These are phyloP conservation scores for Colletotrichum sp. DNA, from an alignment of 2,329 filamentous ascomycete genomes.

Conservation along the genomic window DNA sequence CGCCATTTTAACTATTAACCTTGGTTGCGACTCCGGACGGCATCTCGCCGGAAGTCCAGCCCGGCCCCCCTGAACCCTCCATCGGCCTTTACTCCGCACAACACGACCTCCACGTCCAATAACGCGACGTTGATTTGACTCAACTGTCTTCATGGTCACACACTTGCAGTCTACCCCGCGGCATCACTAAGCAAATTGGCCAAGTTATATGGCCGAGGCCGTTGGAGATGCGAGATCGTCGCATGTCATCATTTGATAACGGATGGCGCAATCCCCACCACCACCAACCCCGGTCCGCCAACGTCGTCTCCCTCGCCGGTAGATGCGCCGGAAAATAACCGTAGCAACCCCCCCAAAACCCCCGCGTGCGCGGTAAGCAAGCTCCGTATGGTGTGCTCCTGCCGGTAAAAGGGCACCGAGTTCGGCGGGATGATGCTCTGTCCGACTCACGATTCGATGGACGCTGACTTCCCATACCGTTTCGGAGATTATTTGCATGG, in stretches of 20 bases:
- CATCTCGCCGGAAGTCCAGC: background rate
- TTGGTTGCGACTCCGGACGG: background rate
- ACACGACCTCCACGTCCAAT: background rate
- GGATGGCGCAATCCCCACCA: slow-evolving; percentile 20
- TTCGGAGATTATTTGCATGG: slow-evolving; percentile 1
- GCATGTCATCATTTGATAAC: slow-evolving; percentile 20
- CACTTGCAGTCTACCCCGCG: slow-evolving; percentile 9
- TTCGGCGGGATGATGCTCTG: background rate
- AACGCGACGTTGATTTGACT: background rate
- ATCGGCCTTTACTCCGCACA: background rate
- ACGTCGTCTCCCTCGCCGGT: background rate
- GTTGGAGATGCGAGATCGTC: slow-evolving; percentile 10
- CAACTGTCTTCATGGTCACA: background rate
- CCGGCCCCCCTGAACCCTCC: background rate
- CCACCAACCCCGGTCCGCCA: background rate
- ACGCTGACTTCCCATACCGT: background rate
- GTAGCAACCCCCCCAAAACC: too few species aligned
- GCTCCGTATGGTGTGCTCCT: background rate
- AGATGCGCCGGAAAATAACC: background rate
- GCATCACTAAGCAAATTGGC: background rate
- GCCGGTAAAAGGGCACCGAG: background rate
- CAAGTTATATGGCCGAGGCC: background rate
- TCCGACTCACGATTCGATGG: background rate
- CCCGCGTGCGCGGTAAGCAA: background rate
- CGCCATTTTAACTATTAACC: slow-evolving; percentile 10